Base-by-base conservation (phyloP, 2,329 filamentous ascomycete species). In the Claviceps cyperi region DNA sequence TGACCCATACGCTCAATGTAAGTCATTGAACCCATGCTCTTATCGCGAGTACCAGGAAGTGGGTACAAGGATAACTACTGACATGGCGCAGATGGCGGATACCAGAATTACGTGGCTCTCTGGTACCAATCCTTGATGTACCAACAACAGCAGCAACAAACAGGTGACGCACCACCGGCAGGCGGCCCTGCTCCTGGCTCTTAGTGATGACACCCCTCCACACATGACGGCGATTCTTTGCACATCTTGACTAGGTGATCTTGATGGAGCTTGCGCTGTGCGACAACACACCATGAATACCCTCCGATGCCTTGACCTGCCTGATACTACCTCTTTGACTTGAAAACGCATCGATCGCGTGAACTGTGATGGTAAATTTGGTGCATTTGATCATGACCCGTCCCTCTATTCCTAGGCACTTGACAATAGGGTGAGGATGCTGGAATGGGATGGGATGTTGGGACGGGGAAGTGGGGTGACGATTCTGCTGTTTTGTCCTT, bases 1-100 rank as follows among this genome's bases (percentile, higher is more conserved):
- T 50, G 84, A 86, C 60, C 82, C 83, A 1, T 92, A 92, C 66
- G 86, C 86, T 51, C 75, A 81, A 51, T 92, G 79, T 82, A 71
- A 71, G 78, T 45, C 15, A 43, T 11, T 35, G 6, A 19, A n/a
- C 13, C 4, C 13, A 47, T 22, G 36, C 35, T 47, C 14, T 15
- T 5, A 19, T 35, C 5, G 2, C 8, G 24, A 45, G 8, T n/a
- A 45, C 3, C 9, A 8, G 15, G 7, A 9, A 11, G 5, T 17
- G 4, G 17, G 4, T 13, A 6, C 15, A n/a, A n/a, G 28, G 8
- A 5, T 1, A 22, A 22, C 5, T 17, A 13, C 55, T 53, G 57
- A 63, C 63, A 28, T 8, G 15, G 8, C 49, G 63, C 52, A 82
- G 79, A 90, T 67, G 86, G 86, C 56, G 86, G 86, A 53, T 91